Percentiles rank a stretch among this genome's conserved stretches.
Evolutionary conservation across 495 filamentous ascomycete species (phyloP).

Genomic region (Penicillium canariense): DNA sequence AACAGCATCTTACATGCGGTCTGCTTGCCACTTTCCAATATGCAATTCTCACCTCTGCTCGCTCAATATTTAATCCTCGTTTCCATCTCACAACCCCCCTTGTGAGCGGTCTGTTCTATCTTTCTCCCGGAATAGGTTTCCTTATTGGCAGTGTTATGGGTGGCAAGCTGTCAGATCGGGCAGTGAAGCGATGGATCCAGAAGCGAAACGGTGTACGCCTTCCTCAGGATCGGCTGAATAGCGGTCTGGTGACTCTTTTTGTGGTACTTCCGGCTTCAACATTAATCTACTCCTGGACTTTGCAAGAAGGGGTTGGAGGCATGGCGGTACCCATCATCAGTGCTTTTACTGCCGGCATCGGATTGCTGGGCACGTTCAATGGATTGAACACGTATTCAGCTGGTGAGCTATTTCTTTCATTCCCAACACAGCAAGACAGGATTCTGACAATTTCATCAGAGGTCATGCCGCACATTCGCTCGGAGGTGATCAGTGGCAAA

Average conservation of each 20-base stretch:
- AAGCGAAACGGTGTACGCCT: slow-evolving; percentile 58
- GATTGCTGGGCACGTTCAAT: slow-evolving; percentile 69
- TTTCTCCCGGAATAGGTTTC: slow-evolving; percentile 70
- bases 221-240: slow-evolving; percentile 69
- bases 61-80: slow-evolving; percentile 69
- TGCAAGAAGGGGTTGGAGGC: slow-evolving; percentile 62
- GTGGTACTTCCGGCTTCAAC: slow-evolving; percentile 61
- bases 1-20: slow-evolving; percentile 57
- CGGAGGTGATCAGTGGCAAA: slow-evolving; percentile 71
- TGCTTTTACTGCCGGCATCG: slow-evolving; percentile 67
- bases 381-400: slow-evolving; percentile 72
- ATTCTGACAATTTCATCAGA: slow-evolving; percentile 23
- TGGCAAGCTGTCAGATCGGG: slow-evolving; percentile 64
- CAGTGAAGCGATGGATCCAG: slow-evolving; percentile 60
- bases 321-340: slow-evolving; percentile 65
- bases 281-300: slow-evolving; percentile 67
- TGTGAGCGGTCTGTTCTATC: slow-evolving; percentile 72
- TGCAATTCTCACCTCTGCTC: slow-evolving; percentile 66
- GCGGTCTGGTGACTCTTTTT: slow-evolving; percentile 60
- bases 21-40: slow-evolving; percentile 72
- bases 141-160: slow-evolving; percentile 67
- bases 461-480: slow-evolving; percentile 45
- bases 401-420: slow-evolving; percentile 47
- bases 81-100: slow-evolving; percentile 67
- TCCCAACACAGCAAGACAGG: not conserved